Evolutionary conservation across 2,329 filamentous ascomycete species (phyloP).

Genomic region (Xylariales sp.): DNA sequence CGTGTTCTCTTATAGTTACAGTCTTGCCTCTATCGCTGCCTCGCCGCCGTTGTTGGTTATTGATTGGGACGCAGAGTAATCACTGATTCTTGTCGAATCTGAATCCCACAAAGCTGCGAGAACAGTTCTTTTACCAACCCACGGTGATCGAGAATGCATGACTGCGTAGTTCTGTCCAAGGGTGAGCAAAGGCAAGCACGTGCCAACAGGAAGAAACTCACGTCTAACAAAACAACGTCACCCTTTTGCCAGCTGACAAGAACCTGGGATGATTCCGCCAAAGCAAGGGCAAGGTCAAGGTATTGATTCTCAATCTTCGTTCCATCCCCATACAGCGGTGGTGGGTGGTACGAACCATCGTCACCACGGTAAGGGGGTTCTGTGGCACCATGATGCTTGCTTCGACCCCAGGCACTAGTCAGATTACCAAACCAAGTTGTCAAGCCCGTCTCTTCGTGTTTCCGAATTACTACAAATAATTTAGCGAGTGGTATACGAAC

Average conservation of each 20-base stretch:
- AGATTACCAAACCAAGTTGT: constrained; percentile 30
- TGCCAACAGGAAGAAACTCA: constrained; percentile 11
- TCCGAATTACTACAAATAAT: constrained; percentile 20
- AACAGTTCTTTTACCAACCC: constrained; percentile 26
- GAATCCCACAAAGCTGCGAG: constrained; percentile 28
- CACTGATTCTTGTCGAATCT: neutral
- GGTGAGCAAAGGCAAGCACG: neutral
- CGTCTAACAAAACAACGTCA: constrained; percentile 27
- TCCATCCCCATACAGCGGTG: constrained; percentile 26
- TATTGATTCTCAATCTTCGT: constrained; percentile 23
- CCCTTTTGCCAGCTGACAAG: constrained; percentile 24
- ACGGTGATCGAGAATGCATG: constrained; percentile 27
- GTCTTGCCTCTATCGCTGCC: too few relatives aligned
- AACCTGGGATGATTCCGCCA: constrained; percentile 23
- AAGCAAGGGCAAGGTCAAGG: constrained; percentile 23
- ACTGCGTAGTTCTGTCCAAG: constrained; percentile 27
- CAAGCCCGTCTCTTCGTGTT: constrained; percentile 21
- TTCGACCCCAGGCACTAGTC: constrained; percentile 31
- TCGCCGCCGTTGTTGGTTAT: too few relatives aligned
- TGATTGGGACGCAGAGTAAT: too few relatives aligned
- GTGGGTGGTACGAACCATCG: constrained; percentile 29
- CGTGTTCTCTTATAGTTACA: too few relatives aligned
- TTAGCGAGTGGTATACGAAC: neutral
- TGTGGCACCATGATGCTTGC: constrained; percentile 27
- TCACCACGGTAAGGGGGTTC: constrained; percentile 25